Base-by-base conservation (phyloP, 139 green algal species). In the Chlorella sorokiniana region DNA sequence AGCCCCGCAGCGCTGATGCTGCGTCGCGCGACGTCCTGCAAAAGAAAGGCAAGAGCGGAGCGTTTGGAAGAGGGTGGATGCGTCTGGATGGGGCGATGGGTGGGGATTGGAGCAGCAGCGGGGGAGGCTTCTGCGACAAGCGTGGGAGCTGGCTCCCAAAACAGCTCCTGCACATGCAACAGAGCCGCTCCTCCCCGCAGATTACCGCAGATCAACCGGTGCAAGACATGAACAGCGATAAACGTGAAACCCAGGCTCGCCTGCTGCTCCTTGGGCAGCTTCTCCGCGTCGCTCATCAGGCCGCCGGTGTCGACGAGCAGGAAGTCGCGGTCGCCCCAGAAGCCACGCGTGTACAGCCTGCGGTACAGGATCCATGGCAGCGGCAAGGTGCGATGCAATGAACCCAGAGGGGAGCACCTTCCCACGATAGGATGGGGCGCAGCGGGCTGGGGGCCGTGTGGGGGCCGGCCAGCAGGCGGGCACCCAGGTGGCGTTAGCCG, bases 261-360 rank as follows among this genome's bases (percentile, higher is more conserved):
- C 65, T 84, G 86, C 79, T 90, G 76, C 69, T 93, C 86, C 33
- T 79, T 81, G 41, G 91, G 88, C 76, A 97, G 87, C 70, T 89
- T 84, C 16, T 87, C 86, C 20, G 91, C 92, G 37, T 96, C 90
- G 67, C 88, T 93, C 91, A 96, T 96, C 25, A 97, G 85, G 44
- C 94, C 94, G 83, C 96, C 96, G 11, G 97, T 99, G 87, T 99
- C 96, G n/a, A 99, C 91, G 25, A 99, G 51, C 33, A 97, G 86
- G 91, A 98, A 99, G 78, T 99, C 95, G 16, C 87, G 89, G 80
- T 87, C 86, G n/a, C 88, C 88, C 96, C 96, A 99, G 48, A 92
- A 90, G 1, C 92, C 94, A 0, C 95, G 91, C 25, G 90, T 93
- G 92, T 98, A 99, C 61, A 99, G 87, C 22, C 96, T 82, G 45